phyloP scores from a whole-genome alignment of 371 early-diverging fungal genomes.

The Mortierella sp. region DNA sequence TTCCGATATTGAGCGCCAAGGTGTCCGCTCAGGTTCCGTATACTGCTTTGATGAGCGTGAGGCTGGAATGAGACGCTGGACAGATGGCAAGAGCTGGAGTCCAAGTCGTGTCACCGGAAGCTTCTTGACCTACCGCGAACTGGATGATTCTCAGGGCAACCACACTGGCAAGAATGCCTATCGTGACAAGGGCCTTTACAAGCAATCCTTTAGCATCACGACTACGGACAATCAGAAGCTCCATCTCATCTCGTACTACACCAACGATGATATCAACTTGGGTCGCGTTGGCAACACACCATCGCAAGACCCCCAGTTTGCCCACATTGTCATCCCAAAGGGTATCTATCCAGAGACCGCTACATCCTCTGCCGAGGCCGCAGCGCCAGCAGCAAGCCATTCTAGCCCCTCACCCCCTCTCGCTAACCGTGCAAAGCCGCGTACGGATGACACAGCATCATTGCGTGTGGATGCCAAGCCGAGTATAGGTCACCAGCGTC shows the following conservation, averaged over 20 bases:
- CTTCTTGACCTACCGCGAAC: slow-evolving; percentile 83
- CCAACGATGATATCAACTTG: slow-evolving; percentile 72
- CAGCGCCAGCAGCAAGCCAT: slow-evolving; percentile 10
- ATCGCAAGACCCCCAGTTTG: slow-evolving; percentile 57
- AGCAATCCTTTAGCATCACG: slow-evolving; percentile 87
- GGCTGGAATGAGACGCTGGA: slow-evolving; percentile 92
- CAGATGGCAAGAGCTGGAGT: slow-evolving; percentile 91
- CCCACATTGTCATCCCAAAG: slow-evolving; percentile 61
- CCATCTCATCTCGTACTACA: slow-evolving; percentile 89
- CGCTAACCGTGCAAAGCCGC: slow-evolving; percentile 52
- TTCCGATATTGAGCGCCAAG: slow-evolving; percentile 77
- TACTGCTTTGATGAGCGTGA: slow-evolving; percentile 92
- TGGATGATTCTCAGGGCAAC: slow-evolving; percentile 66
- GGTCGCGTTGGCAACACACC: slow-evolving; percentile 61
- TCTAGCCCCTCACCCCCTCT: slow-evolving; percentile 54
- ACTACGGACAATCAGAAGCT: slow-evolving; percentile 81
- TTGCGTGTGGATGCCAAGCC: slow-evolving; percentile 23
- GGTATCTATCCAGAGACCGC: slow-evolving; percentile 65
- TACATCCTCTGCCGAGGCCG: slow-evolving; percentile 1
- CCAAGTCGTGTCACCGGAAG: slow-evolving; percentile 86
- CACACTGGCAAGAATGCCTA: slow-evolving; percentile 40
- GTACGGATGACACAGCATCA: slow-evolving; percentile 26
- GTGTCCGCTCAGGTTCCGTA: slow-evolving; percentile 86
- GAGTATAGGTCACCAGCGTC: slow-evolving; percentile 30
- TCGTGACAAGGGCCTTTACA: slow-evolving; percentile 75